Conservation (phyloP, 2,329 filamentous ascomycete species). For the Endothia cerciana region DNA sequence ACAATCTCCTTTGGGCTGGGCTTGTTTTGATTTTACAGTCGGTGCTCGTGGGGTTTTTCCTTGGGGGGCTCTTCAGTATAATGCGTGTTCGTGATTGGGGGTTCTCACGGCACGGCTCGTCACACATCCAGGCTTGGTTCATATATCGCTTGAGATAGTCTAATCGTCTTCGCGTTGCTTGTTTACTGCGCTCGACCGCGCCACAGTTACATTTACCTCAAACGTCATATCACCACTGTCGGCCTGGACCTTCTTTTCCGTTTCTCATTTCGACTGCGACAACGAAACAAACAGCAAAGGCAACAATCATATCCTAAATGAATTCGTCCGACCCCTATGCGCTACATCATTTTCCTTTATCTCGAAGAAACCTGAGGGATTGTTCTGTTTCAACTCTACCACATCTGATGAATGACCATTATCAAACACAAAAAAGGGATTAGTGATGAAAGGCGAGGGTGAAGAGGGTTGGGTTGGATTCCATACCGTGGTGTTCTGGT, state of each 20-base stretch:
- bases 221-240: background rate
- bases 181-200: background rate
- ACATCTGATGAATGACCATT: slow-evolving; percentile 9
- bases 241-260: background rate
- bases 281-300: background rate
- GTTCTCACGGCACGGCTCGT: slow-evolving; percentile 23
- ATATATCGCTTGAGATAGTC: slow-evolving; percentile 28
- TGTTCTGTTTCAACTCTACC: background rate
- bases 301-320: background rate
- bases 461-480: background rate
- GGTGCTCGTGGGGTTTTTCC: slow-evolving; percentile 26
- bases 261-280: background rate
- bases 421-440: slow-evolving; percentile 7
- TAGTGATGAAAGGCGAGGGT: background rate
- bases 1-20: slow-evolving; percentile 23
- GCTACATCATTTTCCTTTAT: slow-evolving; percentile 2
- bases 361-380: background rate
- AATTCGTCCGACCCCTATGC: background rate
- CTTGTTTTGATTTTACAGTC: slow-evolving; percentile 19
- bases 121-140: slow-evolving; percentile 22
- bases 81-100: slow-evolving; percentile 27
- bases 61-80: slow-evolving; percentile 26
- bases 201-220: background rate
- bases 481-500: slow-evolving; percentile 3
- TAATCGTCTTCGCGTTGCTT: slow-evolving; percentile 22